Evolutionary conservation across 164 flowering plant species (phyloP).

Genomic region (Pachysandra terminalis): DNA sequence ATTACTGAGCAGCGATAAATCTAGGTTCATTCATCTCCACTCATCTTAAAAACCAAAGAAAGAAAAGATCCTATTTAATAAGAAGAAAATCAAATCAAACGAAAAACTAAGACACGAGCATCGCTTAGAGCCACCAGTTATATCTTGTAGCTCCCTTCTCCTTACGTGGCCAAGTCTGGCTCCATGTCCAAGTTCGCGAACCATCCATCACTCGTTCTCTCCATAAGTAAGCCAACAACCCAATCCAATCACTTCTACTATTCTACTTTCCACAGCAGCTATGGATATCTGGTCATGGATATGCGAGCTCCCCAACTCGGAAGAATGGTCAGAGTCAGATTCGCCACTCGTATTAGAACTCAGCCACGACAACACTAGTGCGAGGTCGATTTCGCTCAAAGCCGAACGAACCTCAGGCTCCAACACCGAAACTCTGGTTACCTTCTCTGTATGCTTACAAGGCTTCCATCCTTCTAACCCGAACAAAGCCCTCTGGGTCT

Average conservation of each 20-base stretch:
- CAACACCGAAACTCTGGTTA: conserved; percentile 37
- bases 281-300: conserved; percentile 93
- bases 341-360: conserved; percentile 39
- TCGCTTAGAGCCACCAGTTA: conserved; percentile 31
- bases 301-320: conserved; percentile 54
- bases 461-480: conserved; percentile 36
- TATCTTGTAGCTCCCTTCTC: neutral
- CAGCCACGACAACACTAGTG: conserved; percentile 22
- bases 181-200: conserved; percentile 34
- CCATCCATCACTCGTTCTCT: conserved; percentile 43
- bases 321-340: conserved; percentile 41
- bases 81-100: neutral
- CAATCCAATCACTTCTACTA: neutral
- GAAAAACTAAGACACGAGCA: conserved; percentile 14
- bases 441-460: conserved; percentile 41
- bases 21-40: no score
- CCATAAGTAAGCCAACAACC: conserved; percentile 25
- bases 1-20: no score
- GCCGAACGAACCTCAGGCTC: conserved; percentile 52
- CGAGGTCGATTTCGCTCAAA: conserved; percentile 51
- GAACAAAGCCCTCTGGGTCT: conserved; percentile 58
- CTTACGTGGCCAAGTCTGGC: conserved; percentile 26
- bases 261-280: neutral
- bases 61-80: neutral
- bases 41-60: no score